These are phyloP conservation scores for Lasiodiplodia citricola DNA, from an alignment of 2,329 filamentous ascomycete species.

Conservation along the genomic window DNA sequence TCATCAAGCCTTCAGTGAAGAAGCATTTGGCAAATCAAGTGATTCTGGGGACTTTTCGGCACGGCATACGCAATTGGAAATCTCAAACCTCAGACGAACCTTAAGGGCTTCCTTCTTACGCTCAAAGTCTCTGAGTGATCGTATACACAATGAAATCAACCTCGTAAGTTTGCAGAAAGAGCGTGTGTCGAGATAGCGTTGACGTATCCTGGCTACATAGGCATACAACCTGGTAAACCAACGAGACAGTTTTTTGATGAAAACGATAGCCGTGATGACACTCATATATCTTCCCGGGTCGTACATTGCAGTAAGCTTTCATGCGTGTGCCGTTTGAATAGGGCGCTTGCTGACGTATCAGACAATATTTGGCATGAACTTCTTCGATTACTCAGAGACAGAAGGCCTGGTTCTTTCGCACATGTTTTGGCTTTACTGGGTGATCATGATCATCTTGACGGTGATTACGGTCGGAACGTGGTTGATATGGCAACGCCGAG, in stretches of 20 bases:
- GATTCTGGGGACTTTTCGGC: not conserved
- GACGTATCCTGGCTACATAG: not conserved
- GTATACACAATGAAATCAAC: conserved; percentile 17
- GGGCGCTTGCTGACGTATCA: not conserved
- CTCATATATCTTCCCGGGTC: conserved; percentile 9
- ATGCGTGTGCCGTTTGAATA: too few relatives aligned
- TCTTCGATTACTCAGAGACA: not conserved
- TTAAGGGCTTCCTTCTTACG: not conserved
- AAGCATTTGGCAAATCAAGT: not conserved
- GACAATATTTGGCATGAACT: conserved; percentile 19
- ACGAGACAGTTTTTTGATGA: conserved; percentile 18
- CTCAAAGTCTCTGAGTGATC: not conserved
- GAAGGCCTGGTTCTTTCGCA: not conserved
- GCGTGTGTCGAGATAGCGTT: not conserved
- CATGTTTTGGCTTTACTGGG: conserved; percentile 18
- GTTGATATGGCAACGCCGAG: not conserved
- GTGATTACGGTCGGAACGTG: conserved; percentile 4
- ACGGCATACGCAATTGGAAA: conserved; percentile 3
- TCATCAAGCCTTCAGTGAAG: not conserved
- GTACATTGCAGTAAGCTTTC: not conserved
- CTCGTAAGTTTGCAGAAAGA: not conserved
- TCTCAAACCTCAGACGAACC: not conserved
- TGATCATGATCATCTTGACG: not conserved
- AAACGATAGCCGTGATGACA: conserved; percentile 11
- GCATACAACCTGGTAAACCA: conserved; percentile 13